A percentile compares a stretch with the other conserved stretches of the same genome.
Conservation (phyloP, 495 filamentous ascomycete genomes). For the Clavariopsis aquatica region DNA sequence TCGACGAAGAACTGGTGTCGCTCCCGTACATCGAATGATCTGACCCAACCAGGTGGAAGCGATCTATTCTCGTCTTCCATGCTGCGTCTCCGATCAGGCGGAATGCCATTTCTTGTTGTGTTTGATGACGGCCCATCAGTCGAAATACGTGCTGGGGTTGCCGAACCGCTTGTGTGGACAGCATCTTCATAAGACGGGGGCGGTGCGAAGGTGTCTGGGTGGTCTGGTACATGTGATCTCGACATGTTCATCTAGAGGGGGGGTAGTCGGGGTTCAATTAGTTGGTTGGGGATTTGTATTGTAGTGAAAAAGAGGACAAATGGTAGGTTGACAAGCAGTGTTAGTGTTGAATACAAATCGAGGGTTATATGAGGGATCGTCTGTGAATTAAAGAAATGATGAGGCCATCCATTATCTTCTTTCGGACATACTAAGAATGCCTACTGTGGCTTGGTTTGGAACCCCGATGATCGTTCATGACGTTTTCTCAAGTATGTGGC, state of each 20-base stretch:
- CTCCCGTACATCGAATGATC: constrained; percentile 49
- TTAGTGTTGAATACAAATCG: no score
- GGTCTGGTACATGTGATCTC: constrained; percentile 11
- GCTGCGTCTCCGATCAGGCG: constrained; percentile 46
- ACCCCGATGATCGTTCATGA: no score
- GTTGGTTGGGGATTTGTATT: background rate
- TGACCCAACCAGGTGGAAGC: constrained; percentile 50
- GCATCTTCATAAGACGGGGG: constrained; percentile 44
- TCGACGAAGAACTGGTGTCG: constrained; percentile 57
- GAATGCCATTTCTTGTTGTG: constrained; percentile 47
- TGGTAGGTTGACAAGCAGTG: no score
- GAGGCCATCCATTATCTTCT: no score
- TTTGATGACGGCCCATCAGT: constrained; percentile 11
- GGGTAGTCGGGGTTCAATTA: background rate
- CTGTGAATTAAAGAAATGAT: no score
- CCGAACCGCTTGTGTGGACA: constrained; percentile 15
- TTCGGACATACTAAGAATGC: no score
- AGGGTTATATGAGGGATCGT: no score
- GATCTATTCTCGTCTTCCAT: constrained; percentile 55
- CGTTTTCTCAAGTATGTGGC: background rate
- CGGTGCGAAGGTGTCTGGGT: constrained; percentile 11
- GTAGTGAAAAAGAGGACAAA: no score
- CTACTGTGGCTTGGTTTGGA: no score
- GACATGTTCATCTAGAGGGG: constrained; percentile 13
- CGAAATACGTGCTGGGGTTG: constrained; percentile 13